These are phyloP conservation scores for Lachancea quebecensis DNA, from an alignment of 805 yeast species.

Conservation along the genomic window DNA sequence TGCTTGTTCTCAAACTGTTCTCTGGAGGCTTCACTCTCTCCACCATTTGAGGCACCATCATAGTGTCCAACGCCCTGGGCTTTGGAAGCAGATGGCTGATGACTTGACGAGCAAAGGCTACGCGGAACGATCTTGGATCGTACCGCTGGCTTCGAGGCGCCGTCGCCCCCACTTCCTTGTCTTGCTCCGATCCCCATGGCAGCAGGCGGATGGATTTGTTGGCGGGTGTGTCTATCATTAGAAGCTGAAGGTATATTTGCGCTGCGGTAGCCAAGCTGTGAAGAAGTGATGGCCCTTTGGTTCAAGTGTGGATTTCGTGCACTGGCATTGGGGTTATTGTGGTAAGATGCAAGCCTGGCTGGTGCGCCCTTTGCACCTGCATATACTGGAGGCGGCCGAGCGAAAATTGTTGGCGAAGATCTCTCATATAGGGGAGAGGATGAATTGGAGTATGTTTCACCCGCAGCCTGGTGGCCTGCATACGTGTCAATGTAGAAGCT, in stretches of 20 bases:
- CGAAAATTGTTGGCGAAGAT: slow-evolving; percentile 10
- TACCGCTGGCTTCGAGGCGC: too few relatives aligned
- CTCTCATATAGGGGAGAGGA: slow-evolving; percentile 2
- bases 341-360: slow-evolving; percentile 3
- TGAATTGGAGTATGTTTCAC: not conserved
- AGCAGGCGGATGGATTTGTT: too few relatives aligned
- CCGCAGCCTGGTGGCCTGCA: slow-evolving; percentile 25
- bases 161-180: too few relatives aligned
- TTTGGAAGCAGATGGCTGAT: too few relatives aligned
- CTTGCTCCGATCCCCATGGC: too few relatives aligned
- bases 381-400: slow-evolving; percentile 14
- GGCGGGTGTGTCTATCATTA: too few relatives aligned
- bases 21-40: not conserved
- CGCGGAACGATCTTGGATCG: too few relatives aligned
- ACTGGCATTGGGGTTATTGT: not conserved
- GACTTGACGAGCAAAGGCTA: too few relatives aligned
- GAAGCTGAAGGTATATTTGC: too few relatives aligned
- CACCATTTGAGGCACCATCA: not conserved
- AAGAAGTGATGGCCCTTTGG: not conserved
- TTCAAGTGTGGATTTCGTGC: slow-evolving; percentile 1
- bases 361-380: not conserved
- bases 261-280: too few relatives aligned
- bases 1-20: not conserved
- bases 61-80: too few relatives aligned
- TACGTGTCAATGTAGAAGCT: slow-evolving; percentile 56